A percentile compares a stretch with the other conserved stretches of the same genome.
phyloP scores from a whole-genome alignment of 495 filamentous ascomycete species.

The Annulohypoxylon stygium region DNA sequence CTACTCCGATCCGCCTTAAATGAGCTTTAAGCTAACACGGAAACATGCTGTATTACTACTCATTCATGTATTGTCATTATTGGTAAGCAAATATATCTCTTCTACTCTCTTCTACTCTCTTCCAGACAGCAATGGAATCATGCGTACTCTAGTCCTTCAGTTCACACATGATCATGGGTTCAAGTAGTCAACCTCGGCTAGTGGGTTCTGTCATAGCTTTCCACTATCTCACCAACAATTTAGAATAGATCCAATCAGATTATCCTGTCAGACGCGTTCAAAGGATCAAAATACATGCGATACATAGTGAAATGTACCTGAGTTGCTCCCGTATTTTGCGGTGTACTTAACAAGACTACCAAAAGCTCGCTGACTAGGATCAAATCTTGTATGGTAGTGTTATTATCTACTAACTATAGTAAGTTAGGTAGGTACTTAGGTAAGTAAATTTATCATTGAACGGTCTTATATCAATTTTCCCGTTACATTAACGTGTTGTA shows the following conservation, averaged over 20 bases:
- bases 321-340: background rate
- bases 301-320: background rate
- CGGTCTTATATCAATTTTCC: background rate
- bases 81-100: background rate
- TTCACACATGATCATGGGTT: background rate
- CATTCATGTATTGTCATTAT: too few species aligned
- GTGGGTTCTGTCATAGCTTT: background rate
- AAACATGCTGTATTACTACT: too few species aligned
- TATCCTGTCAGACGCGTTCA: background rate
- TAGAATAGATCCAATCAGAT: background rate
- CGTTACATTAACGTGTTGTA: background rate
- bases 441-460: background rate
- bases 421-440: too few species aligned
- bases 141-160: background rate
- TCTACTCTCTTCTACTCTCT: background rate
- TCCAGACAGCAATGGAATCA: background rate
- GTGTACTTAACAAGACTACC: background rate
- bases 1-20: too few species aligned
- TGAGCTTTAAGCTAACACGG: too few species aligned
- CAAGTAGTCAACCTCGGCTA: background rate
- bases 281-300: background rate
- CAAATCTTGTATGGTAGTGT: background rate
- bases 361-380: background rate
- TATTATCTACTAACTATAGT: background rate
- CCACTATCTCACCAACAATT: background rate